A percentile compares a stretch with the other conserved stretches of the same genome.
These are phyloP conservation scores for Brassica nigra DNA, from an alignment of 345 rosid species.

Conservation along the genomic window DNA sequence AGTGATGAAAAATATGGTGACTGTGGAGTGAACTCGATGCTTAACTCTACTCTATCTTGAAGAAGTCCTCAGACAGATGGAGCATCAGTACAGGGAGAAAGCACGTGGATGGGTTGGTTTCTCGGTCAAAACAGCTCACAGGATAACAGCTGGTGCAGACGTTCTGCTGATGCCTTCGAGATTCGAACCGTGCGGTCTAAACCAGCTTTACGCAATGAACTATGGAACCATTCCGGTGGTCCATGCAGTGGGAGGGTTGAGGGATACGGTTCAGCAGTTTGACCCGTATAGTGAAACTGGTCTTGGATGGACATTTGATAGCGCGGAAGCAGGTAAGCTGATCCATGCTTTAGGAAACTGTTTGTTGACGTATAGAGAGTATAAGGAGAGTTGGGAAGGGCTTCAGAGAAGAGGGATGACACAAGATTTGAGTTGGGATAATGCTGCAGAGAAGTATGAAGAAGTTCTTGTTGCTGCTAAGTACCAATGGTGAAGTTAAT, in stretches of 20 bases:
- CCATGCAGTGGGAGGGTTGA: conserved; percentile 94
- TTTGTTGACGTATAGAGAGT: conserved; percentile 69
- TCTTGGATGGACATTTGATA: conserved; percentile 90
- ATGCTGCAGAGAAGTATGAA: conserved; percentile 86
- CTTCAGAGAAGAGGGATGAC: conserved; percentile 83
- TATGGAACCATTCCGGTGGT: conserved; percentile 91
- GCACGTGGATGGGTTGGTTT: conserved; percentile 95
- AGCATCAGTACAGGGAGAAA: conserved; percentile 57
- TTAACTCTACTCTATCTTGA: conserved; percentile 50
- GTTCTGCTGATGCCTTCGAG: conserved; percentile 94
- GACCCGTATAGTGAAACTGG: conserved; percentile 79
- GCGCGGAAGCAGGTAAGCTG: conserved; percentile 67
- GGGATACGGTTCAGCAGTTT: conserved; percentile 85
- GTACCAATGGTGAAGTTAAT: conserved; percentile 76
- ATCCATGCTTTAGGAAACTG: conserved; percentile 85
- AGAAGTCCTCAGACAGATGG: conserved; percentile 67
- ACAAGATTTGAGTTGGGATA: conserved; percentile 94
- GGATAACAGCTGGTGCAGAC: conserved; percentile 93
- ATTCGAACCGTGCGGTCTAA: conserved; percentile 94
- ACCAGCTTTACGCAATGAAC: conserved; percentile 94
- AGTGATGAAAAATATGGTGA: neutral
- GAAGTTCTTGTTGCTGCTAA: conserved; percentile 90
- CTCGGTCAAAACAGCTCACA: conserved; percentile 76
- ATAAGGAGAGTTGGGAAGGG: conserved; percentile 88
- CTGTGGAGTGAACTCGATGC: neutral